Conservation (phyloP, 371 early-diverging fungal genomes). For the Syncephalis fuscata region DNA sequence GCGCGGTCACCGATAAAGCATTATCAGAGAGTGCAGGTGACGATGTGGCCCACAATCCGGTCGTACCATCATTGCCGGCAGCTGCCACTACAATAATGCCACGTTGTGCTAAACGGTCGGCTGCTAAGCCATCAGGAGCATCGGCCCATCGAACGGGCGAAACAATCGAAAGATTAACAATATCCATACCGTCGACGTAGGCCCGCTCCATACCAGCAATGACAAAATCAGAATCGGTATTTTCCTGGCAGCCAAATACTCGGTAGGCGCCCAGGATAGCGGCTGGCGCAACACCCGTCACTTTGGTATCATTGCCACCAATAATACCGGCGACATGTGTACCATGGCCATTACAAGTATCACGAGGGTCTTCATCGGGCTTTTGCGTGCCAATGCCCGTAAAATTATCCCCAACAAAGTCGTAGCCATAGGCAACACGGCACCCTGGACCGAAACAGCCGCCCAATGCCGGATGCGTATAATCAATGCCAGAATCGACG, state of each 20-base stretch:
- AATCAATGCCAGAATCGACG: conserved; percentile 32
- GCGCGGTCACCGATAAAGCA: conserved; percentile 47
- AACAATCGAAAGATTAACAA: conserved; percentile 54
- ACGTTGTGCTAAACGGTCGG: conserved; percentile 15
- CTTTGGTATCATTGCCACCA: conserved; percentile 20
- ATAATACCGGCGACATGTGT: conserved; percentile 43
- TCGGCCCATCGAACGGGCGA: conserved; percentile 23
- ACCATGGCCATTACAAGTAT: conserved; percentile 24
- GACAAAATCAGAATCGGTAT: conserved; percentile 32
- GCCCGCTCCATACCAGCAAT: conserved; percentile 40
- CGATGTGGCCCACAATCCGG: conserved; percentile 37
- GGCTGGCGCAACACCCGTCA: conserved; percentile 42
- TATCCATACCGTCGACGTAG: conserved; percentile 32
- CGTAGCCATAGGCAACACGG: conserved; percentile 19
- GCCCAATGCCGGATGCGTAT: conserved; percentile 30
- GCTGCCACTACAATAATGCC: conserved; percentile 33
- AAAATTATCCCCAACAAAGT: conserved; percentile 19
- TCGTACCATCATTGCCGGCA: conserved; percentile 51
- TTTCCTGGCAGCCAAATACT: conserved; percentile 38
- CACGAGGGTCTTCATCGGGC: conserved; percentile 31
- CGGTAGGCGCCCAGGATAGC: conserved; percentile 36
- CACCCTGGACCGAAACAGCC: conserved; percentile 26
- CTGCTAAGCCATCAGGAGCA: conserved; percentile 20
- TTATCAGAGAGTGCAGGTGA: conserved; percentile 40
- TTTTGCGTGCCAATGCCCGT: conserved; percentile 10